A percentile compares a stretch with the other conserved stretches of the same genome.
Evolutionary conservation across 495 filamentous ascomycete species (phyloP).

Genomic region (Penicillium paradoxum): DNA sequence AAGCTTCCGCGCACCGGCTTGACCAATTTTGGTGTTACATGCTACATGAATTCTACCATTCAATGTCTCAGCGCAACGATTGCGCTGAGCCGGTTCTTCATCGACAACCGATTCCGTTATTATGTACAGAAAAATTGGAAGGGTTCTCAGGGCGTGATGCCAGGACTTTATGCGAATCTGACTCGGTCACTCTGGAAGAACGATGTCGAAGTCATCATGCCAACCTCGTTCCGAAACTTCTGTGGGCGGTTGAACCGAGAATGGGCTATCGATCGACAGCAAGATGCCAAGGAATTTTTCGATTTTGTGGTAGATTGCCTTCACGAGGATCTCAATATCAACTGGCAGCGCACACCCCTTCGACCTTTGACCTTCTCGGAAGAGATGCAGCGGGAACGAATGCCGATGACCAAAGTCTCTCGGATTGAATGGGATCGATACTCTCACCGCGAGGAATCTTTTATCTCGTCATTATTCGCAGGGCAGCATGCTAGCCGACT

Average conservation of each 20-base stretch:
- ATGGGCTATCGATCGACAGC: conserved; percentile 61
- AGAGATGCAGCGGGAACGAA: conserved; percentile 58
- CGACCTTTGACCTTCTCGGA: conserved; percentile 55
- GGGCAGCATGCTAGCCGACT: conserved; percentile 65
- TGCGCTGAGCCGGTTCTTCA: conserved; percentile 65
- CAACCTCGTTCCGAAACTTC: conserved; percentile 51
- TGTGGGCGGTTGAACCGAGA: conserved; percentile 52
- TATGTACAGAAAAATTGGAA: conserved; percentile 62
- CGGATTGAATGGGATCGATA: conserved; percentile 65
- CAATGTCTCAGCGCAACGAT: conserved; percentile 77
- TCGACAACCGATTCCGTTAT: conserved; percentile 50
- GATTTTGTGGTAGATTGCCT: conserved; percentile 65
- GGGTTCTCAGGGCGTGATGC: conserved; percentile 72
- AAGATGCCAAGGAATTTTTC: conserved; percentile 77
- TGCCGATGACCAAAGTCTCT: conserved; percentile 56
- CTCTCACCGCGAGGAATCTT: conserved; percentile 61
- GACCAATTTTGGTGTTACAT: conserved; percentile 72
- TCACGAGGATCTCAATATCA: conserved; percentile 70
- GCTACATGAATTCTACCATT: conserved; percentile 86
- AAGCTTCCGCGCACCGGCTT: conserved; percentile 69
- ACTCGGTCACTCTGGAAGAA: conserved; percentile 69
- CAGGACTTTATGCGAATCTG: conserved; percentile 67
- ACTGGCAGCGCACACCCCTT: conserved; percentile 55
- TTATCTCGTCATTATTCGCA: conserved; percentile 63
- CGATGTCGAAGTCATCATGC: conserved; percentile 57